A percentile compares a stretch with the other conserved stretches of the same genome.
Evolutionary conservation across 2,329 filamentous ascomycete species (phyloP).

Genomic region (Drechslerella coelobrocha): DNA sequence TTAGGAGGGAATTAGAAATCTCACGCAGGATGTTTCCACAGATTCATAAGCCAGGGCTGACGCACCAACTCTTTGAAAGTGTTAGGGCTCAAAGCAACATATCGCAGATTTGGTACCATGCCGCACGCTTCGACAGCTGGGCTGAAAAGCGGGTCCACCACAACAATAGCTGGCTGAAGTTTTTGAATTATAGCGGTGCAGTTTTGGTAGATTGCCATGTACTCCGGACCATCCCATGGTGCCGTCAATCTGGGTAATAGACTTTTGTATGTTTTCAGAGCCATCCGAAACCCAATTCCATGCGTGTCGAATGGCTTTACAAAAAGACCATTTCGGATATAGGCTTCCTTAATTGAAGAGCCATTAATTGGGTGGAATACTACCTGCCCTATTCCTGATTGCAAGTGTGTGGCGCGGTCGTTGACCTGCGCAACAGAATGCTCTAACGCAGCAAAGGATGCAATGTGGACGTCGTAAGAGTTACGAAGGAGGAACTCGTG

Average conservation of each 20-base stretch:
- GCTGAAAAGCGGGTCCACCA: conserved; percentile 61
- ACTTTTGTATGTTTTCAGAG: conserved; percentile 57
- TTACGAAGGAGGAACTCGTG: conserved; percentile 59
- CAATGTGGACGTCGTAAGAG: conserved; percentile 60
- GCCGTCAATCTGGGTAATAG: conserved; percentile 55
- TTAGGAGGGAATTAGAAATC: conserved; percentile 44
- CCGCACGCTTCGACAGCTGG: conserved; percentile 61
- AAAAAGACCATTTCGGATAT: conserved; percentile 52
- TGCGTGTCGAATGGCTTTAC: conserved; percentile 55
- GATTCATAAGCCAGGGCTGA: conserved; percentile 57
- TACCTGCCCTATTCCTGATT: conserved; percentile 17
- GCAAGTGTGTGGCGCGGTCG: conserved; percentile 20
- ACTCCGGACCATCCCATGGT: conserved; percentile 59
- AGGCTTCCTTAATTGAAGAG: conserved; percentile 20
- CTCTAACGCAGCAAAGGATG: conserved; percentile 59
- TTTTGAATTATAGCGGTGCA: conserved; percentile 58
- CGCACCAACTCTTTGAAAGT: conserved; percentile 60
- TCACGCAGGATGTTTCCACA: conserved; percentile 60
- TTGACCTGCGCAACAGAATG: conserved; percentile 55
- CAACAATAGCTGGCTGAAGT: conserved; percentile 59
- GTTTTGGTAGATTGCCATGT: conserved; percentile 59
- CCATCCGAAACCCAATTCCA: conserved; percentile 57
- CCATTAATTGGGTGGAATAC: conserved; percentile 56
- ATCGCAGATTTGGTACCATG: conserved; percentile 56
- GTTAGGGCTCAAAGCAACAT: conserved; percentile 61